phyloP scores from a whole-genome alignment of 116 monocot genomes.

The Papilionanthe hybrid region DNA sequence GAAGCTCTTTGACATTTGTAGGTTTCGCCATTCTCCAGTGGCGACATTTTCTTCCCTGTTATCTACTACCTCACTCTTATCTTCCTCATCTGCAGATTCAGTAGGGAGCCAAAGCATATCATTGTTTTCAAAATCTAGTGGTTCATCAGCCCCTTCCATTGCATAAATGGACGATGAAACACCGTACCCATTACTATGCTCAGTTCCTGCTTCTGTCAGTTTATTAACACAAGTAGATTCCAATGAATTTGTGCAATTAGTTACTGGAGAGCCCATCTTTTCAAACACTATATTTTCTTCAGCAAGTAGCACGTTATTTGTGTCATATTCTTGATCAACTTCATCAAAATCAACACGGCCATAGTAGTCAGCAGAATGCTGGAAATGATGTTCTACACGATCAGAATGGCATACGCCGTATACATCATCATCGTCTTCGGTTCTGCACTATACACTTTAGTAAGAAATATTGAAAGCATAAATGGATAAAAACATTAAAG shows the following conservation, averaged over 20 bases:
- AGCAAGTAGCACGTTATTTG: conserved; percentile 25
- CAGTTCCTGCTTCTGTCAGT: conserved; percentile 28
- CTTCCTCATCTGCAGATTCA: conserved; percentile 74
- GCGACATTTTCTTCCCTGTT: conserved; percentile 51
- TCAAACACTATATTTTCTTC: conserved; percentile 27
- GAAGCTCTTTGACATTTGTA: conserved; percentile 54
- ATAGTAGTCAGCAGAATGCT: conserved; percentile 46
- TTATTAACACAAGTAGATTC: conserved; percentile 34
- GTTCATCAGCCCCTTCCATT: conserved; percentile 50
- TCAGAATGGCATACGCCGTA: conserved; percentile 38
- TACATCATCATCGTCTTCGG: conserved; percentile 69
- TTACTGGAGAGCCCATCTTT: conserved; percentile 22
- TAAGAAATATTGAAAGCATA: not conserved
- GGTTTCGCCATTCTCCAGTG: conserved; percentile 51
- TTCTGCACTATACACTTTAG: conserved; percentile 25
- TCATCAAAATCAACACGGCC: conserved; percentile 46
- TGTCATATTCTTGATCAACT: conserved; percentile 21
- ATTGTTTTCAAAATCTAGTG: conserved; percentile 84
- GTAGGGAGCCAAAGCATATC: conserved; percentile 85
- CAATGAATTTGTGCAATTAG: conserved; percentile 31
- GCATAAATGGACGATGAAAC: conserved; percentile 65
- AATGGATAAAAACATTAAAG: not conserved
- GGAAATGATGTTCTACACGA: conserved; percentile 31
- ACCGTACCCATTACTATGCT: conserved; percentile 42
- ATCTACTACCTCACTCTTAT: conserved; percentile 47